These are phyloP conservation scores for Ceratocystis lukuohia DNA, from an alignment of 2,329 filamentous ascomycete species.

Conservation along the genomic window DNA sequence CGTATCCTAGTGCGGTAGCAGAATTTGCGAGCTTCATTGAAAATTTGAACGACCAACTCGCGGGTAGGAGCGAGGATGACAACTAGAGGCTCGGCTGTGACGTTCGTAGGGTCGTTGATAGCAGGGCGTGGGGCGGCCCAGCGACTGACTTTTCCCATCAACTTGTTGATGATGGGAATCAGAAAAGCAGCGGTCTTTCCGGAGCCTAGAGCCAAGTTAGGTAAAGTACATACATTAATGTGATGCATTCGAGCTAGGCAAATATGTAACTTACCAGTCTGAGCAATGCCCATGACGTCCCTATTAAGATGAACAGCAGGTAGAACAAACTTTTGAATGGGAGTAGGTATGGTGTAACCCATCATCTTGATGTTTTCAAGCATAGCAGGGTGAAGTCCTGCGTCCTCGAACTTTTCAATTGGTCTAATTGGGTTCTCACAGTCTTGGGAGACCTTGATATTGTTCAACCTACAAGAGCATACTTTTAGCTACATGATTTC, in stretches of 20 bases:
- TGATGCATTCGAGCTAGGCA: not conserved
- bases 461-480: constrained; percentile 33
- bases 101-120: constrained; percentile 29
- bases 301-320: constrained; percentile 63
- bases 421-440: constrained; percentile 39
- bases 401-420: constrained; percentile 51
- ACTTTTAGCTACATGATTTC: not conserved
- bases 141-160: constrained; percentile 94
- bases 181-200: constrained; percentile 93
- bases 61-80: constrained; percentile 76
- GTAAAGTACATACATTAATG: not conserved
- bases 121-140: constrained; percentile 66
- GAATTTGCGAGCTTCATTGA: constrained; percentile 81
- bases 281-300: constrained; percentile 79
- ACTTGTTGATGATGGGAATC: constrained; percentile 71
- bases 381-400: constrained; percentile 76
- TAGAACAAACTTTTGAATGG: constrained; percentile 75
- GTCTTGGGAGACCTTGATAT: constrained; percentile 45
- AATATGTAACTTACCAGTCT: constrained; percentile 54
- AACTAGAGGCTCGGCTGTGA: constrained; percentile 75
- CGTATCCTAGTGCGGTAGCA: constrained; percentile 93
- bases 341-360: constrained; percentile 60
- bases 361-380: constrained; percentile 61
- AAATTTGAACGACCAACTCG: constrained; percentile 87
- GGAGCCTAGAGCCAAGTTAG: constrained; percentile 49